Conservation (phyloP, 1,284 basidiomycete species). For the Heterobasidion parviporum region DNA sequence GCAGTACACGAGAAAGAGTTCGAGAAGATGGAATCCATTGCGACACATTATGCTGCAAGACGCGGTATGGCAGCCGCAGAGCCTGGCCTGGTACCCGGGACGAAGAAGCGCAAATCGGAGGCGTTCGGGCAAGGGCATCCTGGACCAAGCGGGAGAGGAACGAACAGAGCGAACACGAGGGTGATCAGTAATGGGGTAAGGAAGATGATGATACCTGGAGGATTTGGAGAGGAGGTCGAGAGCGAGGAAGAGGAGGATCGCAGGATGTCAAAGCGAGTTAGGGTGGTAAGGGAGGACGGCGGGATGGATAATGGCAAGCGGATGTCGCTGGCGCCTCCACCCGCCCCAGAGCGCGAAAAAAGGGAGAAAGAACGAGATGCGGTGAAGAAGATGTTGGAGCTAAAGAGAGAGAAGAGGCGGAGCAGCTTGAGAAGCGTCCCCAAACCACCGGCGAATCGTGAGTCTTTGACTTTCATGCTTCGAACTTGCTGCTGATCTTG, state of each 20-base stretch:
- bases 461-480: conserved; percentile 6
- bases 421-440: conserved; percentile 57
- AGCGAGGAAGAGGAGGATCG: conserved; percentile 27
- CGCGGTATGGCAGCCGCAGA: conserved; percentile 21
- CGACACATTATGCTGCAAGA: conserved; percentile 47
- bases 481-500: background rate
- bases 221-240: conserved; percentile 43
- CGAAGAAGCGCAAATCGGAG: conserved; percentile 35
- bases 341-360: conserved; percentile 10
- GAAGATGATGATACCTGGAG: conserved; percentile 44
- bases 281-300: conserved; percentile 22
- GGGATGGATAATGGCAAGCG: conserved; percentile 21
- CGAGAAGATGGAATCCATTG: conserved; percentile 70
- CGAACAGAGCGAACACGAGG: conserved; percentile 13
- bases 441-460: conserved; percentile 24
- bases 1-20: conserved; percentile 57
- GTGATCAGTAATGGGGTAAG: conserved; percentile 42
- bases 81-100: conserved; percentile 2
- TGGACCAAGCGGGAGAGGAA: conserved; percentile 20
- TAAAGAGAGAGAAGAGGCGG: conserved; percentile 52
- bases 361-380: conserved; percentile 45
- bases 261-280: conserved; percentile 30
- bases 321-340: conserved; percentile 22
- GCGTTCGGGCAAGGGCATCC: conserved; percentile 29
- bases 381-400: conserved; percentile 51